These are phyloP conservation scores for Guadua angustifolia DNA, from an alignment of 176 grass and related monocot species.

Conservation along the genomic window DNA sequence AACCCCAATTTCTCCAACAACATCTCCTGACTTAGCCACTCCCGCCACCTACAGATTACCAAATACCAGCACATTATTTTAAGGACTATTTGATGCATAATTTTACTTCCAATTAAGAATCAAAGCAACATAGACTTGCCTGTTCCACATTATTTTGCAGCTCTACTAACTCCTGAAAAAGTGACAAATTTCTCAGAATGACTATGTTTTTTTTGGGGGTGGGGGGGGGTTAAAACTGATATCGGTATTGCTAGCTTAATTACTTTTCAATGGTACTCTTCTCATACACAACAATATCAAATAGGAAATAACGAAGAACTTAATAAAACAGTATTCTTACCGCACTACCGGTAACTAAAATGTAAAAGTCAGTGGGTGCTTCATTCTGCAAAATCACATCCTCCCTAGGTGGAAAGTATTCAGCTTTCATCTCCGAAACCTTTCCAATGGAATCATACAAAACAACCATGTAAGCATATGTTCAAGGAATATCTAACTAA, in stretches of 20 bases:
- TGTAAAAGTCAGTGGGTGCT: slow-evolving; percentile 97
- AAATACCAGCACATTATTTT: slow-evolving; percentile 38
- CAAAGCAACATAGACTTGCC: slow-evolving; percentile 55
- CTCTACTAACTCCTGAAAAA: slow-evolving; percentile 81
- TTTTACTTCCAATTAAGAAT: slow-evolving; percentile 23
- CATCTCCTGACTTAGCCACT: slow-evolving; percentile 67
- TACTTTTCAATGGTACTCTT: not conserved
- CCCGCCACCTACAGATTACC: slow-evolving; percentile 51
- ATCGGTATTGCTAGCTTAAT: slow-evolving; percentile 29
- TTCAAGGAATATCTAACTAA: slow-evolving; percentile 16
- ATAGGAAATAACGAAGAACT: slow-evolving; percentile 14
- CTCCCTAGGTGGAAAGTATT: slow-evolving; percentile 98
- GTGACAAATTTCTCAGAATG: slow-evolving; percentile 44
- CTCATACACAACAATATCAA: slow-evolving; percentile 20
- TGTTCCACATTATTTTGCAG: slow-evolving; percentile 53
- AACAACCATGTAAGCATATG: slow-evolving; percentile 34
- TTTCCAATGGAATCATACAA: slow-evolving; percentile 35
- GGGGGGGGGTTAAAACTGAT: not conserved
- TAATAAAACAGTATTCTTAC: slow-evolving; percentile 49
- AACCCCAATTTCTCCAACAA: slow-evolving; percentile 94
- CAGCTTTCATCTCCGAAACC: slow-evolving; percentile 99
- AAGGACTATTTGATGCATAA: slow-evolving; percentile 37
- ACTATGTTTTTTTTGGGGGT: not conserved
- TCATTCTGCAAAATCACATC: slow-evolving; percentile 98
- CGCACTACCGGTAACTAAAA: slow-evolving; percentile 78